These are phyloP conservation scores for Geotrichum fermentans DNA, from an alignment of 1,139 yeast genomes.

Conservation along the genomic window DNA sequence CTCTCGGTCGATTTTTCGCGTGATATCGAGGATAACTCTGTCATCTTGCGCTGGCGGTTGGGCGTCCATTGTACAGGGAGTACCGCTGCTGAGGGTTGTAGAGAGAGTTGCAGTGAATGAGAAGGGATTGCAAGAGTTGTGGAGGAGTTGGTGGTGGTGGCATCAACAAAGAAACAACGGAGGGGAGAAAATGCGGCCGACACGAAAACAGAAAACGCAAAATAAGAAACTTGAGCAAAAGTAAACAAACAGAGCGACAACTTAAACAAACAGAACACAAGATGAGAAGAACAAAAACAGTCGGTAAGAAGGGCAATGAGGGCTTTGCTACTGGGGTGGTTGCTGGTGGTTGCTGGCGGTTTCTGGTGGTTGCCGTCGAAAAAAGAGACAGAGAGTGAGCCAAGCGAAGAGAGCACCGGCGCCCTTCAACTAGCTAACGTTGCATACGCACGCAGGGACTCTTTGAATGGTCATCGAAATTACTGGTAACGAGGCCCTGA, in stretches of 20 bases:
- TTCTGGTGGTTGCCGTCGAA: too few species aligned
- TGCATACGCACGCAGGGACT: too few species aligned
- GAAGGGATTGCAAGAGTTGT: not conserved
- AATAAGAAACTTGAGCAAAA: not conserved
- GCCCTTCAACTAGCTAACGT: too few species aligned
- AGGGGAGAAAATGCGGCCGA: not conserved
- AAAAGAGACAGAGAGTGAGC: too few species aligned
- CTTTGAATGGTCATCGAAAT: too few species aligned
- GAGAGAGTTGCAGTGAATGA: not conserved
- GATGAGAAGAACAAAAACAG: constrained; percentile 7
- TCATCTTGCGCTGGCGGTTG: constrained; percentile 23
- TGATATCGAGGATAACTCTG: constrained; percentile 53
- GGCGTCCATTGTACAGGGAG: constrained; percentile 15
- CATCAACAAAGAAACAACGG: constrained; percentile 6
- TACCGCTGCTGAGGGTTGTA: not conserved
- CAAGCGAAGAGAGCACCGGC: too few species aligned
- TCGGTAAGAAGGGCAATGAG: too few species aligned
- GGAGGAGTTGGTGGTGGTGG: constrained; percentile 1
- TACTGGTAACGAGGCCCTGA: too few species aligned
- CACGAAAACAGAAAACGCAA: not conserved
- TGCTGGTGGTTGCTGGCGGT: too few species aligned
- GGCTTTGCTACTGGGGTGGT: too few species aligned
- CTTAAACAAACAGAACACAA: not conserved
- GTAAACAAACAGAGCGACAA: not conserved
- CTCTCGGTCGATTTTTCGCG: constrained; percentile 81